Base-by-base conservation (phyloP, 2,329 filamentous ascomycete genomes). In the Fusarium nygamai region DNA sequence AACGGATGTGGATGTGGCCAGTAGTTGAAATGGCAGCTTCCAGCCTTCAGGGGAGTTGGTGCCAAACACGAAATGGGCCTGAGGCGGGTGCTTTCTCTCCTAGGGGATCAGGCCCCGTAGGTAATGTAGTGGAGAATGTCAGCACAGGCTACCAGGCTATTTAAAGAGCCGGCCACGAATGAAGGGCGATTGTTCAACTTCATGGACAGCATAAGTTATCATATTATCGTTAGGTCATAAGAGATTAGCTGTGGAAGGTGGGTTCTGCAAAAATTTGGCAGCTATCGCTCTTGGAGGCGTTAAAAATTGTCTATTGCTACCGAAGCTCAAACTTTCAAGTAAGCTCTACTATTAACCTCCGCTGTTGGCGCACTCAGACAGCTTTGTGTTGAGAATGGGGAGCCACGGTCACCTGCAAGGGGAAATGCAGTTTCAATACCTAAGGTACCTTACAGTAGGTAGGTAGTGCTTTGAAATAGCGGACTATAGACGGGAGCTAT, bases 101-200 rank as follows among this genome's bases (percentile, higher is more conserved):
- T 58, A 60, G 58, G 46, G 54, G 64, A 47, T 44, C 43, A 44
- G 54, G 43, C 54, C 54, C 56, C 29, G 29, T 48, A 70, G 59
- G 60, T 64, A 64, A 51, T 47, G 60, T 63, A 69, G 72, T 74
- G 71, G 72, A 69, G 72, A 74, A 74, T 60, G 71, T 73, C 71
- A 73, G 71, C 71, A 71, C 67, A 73, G 41, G 57, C 67, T 74
- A 74, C 73, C 71, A 72, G 47, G 71, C 72, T 68, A 74, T 71
- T 74, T 65, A 71, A 59, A 54, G 57, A 58, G 34, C 36, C 41
- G 36, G 47, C 41, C 33, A 50, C 43, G 41, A 61, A 64, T 31
- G 29, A 64, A 65, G 41, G 44, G 34, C 38, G 41, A 57, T 63
- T 39, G 61, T 63, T 54, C 31, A 34, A 46, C 51, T 68, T 44